Evolutionary conservation across 2,329 filamentous ascomycete genomes (phyloP), one percentile per base, ranked within the genome.

Genomic region (Intubia oerlemansii): DNA sequence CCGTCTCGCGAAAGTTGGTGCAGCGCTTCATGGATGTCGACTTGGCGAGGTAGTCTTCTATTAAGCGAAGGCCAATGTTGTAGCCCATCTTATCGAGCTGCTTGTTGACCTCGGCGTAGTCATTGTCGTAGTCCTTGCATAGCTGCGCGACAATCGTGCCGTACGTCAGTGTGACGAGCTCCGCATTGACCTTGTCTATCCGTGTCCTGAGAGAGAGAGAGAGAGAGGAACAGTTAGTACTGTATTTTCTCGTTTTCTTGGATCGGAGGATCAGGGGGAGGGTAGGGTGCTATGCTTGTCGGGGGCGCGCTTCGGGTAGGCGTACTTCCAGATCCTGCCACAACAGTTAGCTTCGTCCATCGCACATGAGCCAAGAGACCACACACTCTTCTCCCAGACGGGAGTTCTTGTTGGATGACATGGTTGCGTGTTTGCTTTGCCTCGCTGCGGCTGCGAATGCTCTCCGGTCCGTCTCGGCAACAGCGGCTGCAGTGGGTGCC

Each of bases 11-110:
- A 46, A 98, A 93, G 54, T 88, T 95, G 41, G 69, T 63, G 52
- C 88, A 98, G 38, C 82, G 66, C 41, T 81, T 79, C 65, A 74
- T 74, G 3, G 78, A 81, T 42, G 81, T 85, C 5, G 82, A 88
- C 51, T 93, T 95, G 42, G 88, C 88, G 12, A 98, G 69, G 45
- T 93, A 98, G 53, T 98, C 88, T 43, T 98, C 88, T 41, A 98
- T 93, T 39, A 98, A 56, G 21, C 88, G 78, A 45, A 95, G 62
- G 17, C 88, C 88, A 38, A 98, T 98, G 45, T 95, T 95, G 56
- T 95, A 93, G 31, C 88, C 88, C 88, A 98, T 98, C 55, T 85
- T 90, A 48, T 98, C 88, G 25, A 98, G 65, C 50, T 98, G 88
- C 50, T 85, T 82, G 56, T 98, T 98, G 47, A 98, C 85, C 49